These are phyloP conservation scores for Anisodus tanguticus DNA, from an alignment of 257 asterid genomes.

Conservation along the genomic window DNA sequence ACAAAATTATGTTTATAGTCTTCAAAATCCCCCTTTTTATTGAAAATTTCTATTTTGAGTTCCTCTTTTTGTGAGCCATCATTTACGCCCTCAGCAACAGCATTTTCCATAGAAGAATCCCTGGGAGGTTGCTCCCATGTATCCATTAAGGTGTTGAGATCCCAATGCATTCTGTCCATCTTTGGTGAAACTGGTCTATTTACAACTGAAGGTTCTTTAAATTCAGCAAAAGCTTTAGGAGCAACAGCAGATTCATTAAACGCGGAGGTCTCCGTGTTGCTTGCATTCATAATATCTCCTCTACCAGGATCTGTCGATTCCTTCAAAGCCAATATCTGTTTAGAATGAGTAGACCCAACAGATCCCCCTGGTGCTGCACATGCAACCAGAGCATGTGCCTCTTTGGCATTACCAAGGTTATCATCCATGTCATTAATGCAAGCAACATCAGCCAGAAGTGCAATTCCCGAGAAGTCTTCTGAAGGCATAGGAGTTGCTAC, in stretches of 20 bases:
- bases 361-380: slow-evolving; percentile 40
- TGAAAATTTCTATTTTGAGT: slow-evolving; percentile 36
- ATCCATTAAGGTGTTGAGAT: slow-evolving; percentile 75
- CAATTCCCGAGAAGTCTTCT: slow-evolving; percentile 83
- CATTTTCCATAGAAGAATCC: slow-evolving; percentile 39
- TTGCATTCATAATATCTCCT: slow-evolving; percentile 35
- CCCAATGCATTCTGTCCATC: slow-evolving; percentile 75
- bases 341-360: slow-evolving; percentile 34
- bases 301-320: slow-evolving; percentile 37
- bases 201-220: slow-evolving; percentile 37
- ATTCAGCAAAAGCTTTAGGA: slow-evolving; percentile 38
- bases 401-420: slow-evolving; percentile 41
- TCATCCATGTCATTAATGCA: slow-evolving; percentile 53
- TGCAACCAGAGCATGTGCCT: slow-evolving; percentile 44
- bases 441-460: slow-evolving; percentile 87
- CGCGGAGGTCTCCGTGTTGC: slow-evolving; percentile 35
- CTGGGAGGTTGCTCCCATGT: slow-evolving; percentile 73
- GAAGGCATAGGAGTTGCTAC: slow-evolving; percentile 48
- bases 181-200: slow-evolving; percentile 45
- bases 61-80: slow-evolving; percentile 33
- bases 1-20: slow-evolving; percentile 13
- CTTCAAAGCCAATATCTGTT: slow-evolving; percentile 30
- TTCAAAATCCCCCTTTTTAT: slow-evolving; percentile 15
- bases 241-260: slow-evolving; percentile 37
- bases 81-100: slow-evolving; percentile 31